Evolutionary conservation across 768 basidiomycete species (phyloP).

Genomic region (Lentinula detonsa): DNA sequence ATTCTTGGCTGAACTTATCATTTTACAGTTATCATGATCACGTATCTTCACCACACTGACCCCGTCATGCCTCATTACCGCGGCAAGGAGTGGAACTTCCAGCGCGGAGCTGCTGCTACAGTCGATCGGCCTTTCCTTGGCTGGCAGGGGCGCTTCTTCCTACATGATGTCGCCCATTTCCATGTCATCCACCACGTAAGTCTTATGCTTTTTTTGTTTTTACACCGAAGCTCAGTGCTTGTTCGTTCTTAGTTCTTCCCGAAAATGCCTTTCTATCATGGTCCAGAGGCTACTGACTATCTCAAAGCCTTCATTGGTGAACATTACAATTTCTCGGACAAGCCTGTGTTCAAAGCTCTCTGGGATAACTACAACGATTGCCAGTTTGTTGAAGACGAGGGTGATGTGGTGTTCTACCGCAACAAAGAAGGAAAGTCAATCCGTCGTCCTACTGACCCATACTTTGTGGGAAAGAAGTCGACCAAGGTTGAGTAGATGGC

Average conservation of each 20-base stretch:
- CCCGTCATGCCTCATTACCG: slow-evolving; percentile 52
- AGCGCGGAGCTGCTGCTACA: slow-evolving; percentile 56
- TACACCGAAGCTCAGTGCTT: background rate
- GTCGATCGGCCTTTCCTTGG: slow-evolving; percentile 54
- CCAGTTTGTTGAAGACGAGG: slow-evolving; percentile 54
- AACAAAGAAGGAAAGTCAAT: slow-evolving; percentile 32
- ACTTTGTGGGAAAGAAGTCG: background rate
- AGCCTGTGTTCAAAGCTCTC: slow-evolving; percentile 38
- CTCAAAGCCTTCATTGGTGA: slow-evolving; percentile 44
- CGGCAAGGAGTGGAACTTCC: slow-evolving; percentile 50
- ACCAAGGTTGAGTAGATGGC: slow-evolving; percentile 1
- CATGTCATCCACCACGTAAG: slow-evolving; percentile 59
- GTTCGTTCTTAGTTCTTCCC: slow-evolving; percentile 43
- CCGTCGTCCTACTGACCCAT: slow-evolving; percentile 26
- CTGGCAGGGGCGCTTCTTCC: slow-evolving; percentile 61
- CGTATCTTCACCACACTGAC: slow-evolving; percentile 59
- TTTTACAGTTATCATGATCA: slow-evolving; percentile 39
- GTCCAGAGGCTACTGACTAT: slow-evolving; percentile 42
- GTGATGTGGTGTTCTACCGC: slow-evolving; percentile 40
- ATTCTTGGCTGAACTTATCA: background rate
- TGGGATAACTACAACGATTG: slow-evolving; percentile 53
- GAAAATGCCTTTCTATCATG: slow-evolving; percentile 55
- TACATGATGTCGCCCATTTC: slow-evolving; percentile 60
- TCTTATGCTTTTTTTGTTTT: background rate
- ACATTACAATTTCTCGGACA: slow-evolving; percentile 38